Evolutionary conservation across 2,329 filamentous ascomycete genomes (phyloP), one percentile per base, ranked within the genome.

Genomic region (Escovopsis sp.): DNA sequence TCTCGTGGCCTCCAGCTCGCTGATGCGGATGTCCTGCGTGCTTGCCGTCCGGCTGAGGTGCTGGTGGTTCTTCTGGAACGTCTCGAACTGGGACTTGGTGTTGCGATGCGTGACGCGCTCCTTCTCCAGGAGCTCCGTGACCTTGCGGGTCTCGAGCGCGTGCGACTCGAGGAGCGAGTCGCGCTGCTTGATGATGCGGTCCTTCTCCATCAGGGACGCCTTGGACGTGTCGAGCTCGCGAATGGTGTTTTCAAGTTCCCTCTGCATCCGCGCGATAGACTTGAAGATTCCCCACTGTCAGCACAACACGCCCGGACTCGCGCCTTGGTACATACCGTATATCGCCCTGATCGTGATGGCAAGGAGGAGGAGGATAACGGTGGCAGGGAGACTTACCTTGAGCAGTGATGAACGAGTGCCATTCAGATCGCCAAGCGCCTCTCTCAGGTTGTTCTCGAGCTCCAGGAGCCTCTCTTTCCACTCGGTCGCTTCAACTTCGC

Each of bases 391-490:
- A 47, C 67, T 53, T 63, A 85, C 82, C 66, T 84, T 84, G 49
- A 96, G 76, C 44, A 96, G 69, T 53, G 82, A 88, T 42, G 86
- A 85, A 51, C 85, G 76, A 33, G 86, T 94, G 46, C 86, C 87
- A 52, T 84, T 85, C 44, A 89, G 72, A 62, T 94, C 88, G 51
- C 88, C 88, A 47, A 98, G 70, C 4, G 86, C 83, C 56, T 89
- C 83, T 36, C 88, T 76, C 50, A 98, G 70, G 55, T 85, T 89
- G 56, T 79, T 86, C 65, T 96, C 91, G 43, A 96, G 72, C 60
- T 95, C 88, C 59, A 86, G 78, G 40, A 95, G 70, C 49, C 86
- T 78, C 62, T 94, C 85, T 65, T 91, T 93, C 84, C 85, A 95
- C 49, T 87, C 83, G 9, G 79, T 80, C 8, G 86, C 85, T 59